These are phyloP conservation scores for Aspergillus transmontanensis DNA, from an alignment of 2,329 filamentous ascomycete species.

Conservation along the genomic window DNA sequence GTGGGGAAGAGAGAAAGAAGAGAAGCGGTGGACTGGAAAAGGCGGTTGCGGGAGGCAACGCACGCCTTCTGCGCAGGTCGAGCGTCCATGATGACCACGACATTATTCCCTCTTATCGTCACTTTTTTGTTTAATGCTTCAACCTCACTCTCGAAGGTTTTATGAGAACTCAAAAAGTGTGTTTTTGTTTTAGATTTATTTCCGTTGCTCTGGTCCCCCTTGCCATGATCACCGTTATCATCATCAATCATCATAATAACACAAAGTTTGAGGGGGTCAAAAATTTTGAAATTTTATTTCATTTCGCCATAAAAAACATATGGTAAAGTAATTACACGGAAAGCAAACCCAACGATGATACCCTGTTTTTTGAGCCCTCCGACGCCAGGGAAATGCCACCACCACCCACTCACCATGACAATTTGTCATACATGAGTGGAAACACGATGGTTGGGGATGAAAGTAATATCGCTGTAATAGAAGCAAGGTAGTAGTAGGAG, in stretches of 20 bases:
- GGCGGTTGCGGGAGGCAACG: slow-evolving; percentile 42
- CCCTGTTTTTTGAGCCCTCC: neutral
- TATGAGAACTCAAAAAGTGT: neutral
- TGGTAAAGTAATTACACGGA: slow-evolving; percentile 1
- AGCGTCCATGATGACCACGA: slow-evolving; percentile 8
- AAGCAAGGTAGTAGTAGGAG: neutral
- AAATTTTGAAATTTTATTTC: neutral
- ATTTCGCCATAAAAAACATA: slow-evolving; percentile 6
- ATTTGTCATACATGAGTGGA: neutral
- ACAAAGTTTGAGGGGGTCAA: neutral
- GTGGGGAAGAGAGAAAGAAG: slow-evolving; percentile 21
- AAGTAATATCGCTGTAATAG: slow-evolving; percentile 14
- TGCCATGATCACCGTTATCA: neutral
- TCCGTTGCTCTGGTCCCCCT: neutral
- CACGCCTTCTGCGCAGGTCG: slow-evolving; percentile 15
- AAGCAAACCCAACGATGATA: neutral
- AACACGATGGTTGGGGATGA: slow-evolving; percentile 4
- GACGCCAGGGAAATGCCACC: slow-evolving; percentile 8
- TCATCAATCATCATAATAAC: neutral
- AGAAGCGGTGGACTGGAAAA: slow-evolving; percentile 35
- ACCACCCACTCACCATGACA: neutral
- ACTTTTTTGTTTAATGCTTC: neutral
- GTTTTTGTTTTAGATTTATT: neutral
- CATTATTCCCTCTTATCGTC: neutral
- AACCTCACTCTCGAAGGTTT: neutral